Conservation (phyloP, 768 basidiomycete species). For the Podaxis mareebaensis region DNA sequence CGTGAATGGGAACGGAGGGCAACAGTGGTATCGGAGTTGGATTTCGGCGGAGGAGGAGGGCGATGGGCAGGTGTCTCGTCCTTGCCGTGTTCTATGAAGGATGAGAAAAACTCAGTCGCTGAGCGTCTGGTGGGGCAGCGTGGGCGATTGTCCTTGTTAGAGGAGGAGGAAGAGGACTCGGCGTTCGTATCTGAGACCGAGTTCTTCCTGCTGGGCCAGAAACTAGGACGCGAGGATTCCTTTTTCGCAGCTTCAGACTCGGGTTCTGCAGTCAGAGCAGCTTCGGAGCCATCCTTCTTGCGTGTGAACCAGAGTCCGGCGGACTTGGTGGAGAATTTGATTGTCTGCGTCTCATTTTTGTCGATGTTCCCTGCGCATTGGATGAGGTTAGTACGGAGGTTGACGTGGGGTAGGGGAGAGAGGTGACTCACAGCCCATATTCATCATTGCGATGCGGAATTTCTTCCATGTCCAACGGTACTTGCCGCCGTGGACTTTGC, state of each 20-base stretch:
- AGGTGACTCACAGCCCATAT: conserved; percentile 74
- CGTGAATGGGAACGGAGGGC: conserved; percentile 18
- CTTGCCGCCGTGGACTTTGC: conserved; percentile 72
- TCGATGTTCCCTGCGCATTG: conserved; percentile 65
- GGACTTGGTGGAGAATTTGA: conserved; percentile 56
- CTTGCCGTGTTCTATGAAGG: conserved; percentile 20
- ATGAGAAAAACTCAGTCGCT: background rate
- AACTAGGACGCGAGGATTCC: conserved; percentile 21
- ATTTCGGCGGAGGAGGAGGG: conserved; percentile 24
- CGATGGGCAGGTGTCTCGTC: conserved; percentile 27
- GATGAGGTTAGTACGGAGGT: background rate
- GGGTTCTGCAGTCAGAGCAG: conserved; percentile 6
- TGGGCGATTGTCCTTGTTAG: background rate
- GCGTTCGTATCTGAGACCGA: conserved; percentile 17
- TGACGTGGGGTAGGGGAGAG: conserved; percentile 1
- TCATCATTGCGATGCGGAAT: conserved; percentile 75
- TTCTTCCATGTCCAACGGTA: conserved; percentile 87
- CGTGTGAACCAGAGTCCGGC: conserved; percentile 55
- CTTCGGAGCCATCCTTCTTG: conserved; percentile 38
- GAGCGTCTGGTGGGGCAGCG: conserved; percentile 1
- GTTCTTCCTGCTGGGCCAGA: conserved; percentile 33
- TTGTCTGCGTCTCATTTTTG: conserved; percentile 53
- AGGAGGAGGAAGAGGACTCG: background rate
- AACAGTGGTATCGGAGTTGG: conserved; percentile 33
- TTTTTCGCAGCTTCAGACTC: conserved; percentile 24